Evolutionary conservation across 805 yeast species (phyloP), one percentile per base, ranked within the genome.

Genomic region (Candida xiaguanensis): DNA sequence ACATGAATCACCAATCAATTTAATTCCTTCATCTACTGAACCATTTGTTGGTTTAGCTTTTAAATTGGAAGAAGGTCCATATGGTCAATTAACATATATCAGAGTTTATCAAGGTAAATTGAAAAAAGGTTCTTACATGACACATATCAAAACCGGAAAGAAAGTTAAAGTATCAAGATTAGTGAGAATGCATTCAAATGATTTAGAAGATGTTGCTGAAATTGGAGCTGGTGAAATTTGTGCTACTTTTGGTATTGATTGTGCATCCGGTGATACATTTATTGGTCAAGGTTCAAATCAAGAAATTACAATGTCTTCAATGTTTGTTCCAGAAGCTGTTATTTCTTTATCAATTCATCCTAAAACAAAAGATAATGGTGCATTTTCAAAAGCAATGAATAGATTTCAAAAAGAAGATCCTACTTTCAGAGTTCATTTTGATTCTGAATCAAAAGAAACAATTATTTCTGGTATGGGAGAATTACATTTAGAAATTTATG

Each of bases 401-500:
- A 77, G 98, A 51, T 93, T 93, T 77, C 99, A 93, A 66, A 91
- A 91, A 63, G 99, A 93, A 64, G 99, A 93, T 67, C 99, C 99
- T 36, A 93, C 99, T 3, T 93, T 93, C 75, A 77, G 96, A 56
- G 98, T 93, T 41, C 80, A 78, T 51, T 91, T 77, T 57, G 99
- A 93, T 61, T 63, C 76, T 16, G 97, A 93, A 65, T 82, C 95
- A 31, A 93, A 93, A 61, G 96, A 93, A 62, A 93, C 97, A 12
- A 77, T 93, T 45, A 82, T 93, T 55, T 85, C 95, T 41, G 99
- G 99, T 50, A 90, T 91, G 96, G 99, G 99, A 45, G 99, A 93
- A 67, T 75, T 93, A 53, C 99, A 93, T 67, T 72, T 93, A 60
- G 99, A 93, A 64, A 91, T 93, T 56, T 93, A 93, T 61, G 96